Base-by-base conservation (phyloP, 2,329 filamentous ascomycete genomes). In the Metarhizium rileyi region DNA sequence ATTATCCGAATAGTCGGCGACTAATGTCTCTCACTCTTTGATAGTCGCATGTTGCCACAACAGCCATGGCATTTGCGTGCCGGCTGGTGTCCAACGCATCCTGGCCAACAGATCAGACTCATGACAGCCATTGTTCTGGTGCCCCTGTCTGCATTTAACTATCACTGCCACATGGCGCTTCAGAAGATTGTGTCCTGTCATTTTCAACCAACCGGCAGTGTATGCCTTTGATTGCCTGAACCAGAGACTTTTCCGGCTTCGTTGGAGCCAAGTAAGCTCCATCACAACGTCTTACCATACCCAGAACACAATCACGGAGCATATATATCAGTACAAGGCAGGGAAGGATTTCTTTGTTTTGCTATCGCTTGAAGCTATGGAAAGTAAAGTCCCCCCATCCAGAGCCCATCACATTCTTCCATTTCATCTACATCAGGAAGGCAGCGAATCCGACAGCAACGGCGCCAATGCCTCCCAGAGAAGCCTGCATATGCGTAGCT, bases 401-500 rank as follows among this genome's bases (percentile, higher is more conserved):
- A 7, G 16, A 14, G 6, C 30, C 30, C 10, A 14, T 5, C 38
- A 42, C 14, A 23, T 25, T 42, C 9, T 5, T 12, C n/a, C 33
- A 6, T 43, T 43, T 28, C 30, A 25, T 16, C 14, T 48, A 51
- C 26, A 51, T 28, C 25, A 51, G 46, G 10, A 51, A 30, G 6
- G 36, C 42, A 23, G 50, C 50, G 40, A 48, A 51, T 28, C 46
- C 50, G 33, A 48, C 6, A 20, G 46, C 50, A 9, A 20, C 33
- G 3, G 35, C 42, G 10, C 42, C 46, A 6, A 51, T 22, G 16
- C 22, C 50, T 23, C 46, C 46, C 30, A 45, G 25, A 33, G 44
- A 35, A 7, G 46, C 43, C 18, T 48, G 33, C 33, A 48, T 20
- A 6, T 46, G 46, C 14, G 50, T 42, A 23, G 46, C 50, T 10